Conservation (phyloP, 2,329 filamentous ascomycete species). For the Penicillium sp. region DNA sequence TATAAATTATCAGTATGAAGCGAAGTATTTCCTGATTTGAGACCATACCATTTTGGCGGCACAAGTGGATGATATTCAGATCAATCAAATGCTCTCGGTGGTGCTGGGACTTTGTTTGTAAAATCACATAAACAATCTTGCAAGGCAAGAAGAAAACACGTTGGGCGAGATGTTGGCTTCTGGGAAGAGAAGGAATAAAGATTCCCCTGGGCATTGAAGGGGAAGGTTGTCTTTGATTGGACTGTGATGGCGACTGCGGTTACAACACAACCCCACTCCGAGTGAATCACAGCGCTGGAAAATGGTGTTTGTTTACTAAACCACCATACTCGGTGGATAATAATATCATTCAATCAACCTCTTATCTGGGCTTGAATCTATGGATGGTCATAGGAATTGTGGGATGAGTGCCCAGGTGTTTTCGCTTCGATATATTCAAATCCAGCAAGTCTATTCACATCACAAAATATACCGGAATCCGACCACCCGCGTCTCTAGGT, state of each 20-base stretch:
- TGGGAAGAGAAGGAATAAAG: not conserved
- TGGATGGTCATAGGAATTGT: too few species aligned
- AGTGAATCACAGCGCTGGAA: not conserved
- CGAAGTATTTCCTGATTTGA: not conserved
- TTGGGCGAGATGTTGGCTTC: not conserved
- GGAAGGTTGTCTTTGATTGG: slow-evolving; percentile 12
- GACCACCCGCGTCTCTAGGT: slow-evolving; percentile 9
- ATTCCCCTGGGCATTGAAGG: not conserved
- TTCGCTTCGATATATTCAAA: too few species aligned
- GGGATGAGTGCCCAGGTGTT: too few species aligned
- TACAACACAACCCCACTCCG: slow-evolving; percentile 8
- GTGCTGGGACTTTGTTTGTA: not conserved
- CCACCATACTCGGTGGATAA: too few species aligned
- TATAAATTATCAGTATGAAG: not conserved
- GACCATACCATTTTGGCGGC: slow-evolving; percentile 5
- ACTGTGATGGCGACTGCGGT: slow-evolving; percentile 17
- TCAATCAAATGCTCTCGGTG: not conserved
- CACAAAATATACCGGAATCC: slow-evolving; percentile 28
- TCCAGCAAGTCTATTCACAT: slow-evolving; percentile 8
- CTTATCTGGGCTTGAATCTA: too few species aligned
- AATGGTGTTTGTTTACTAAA: too few species aligned
- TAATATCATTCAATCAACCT: too few species aligned
- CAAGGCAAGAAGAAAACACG: not conserved
- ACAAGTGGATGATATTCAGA: not conserved
- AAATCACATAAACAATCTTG: too few species aligned